These are phyloP conservation scores for Durotheca rogersii DNA, from an alignment of 495 filamentous ascomycete species.

Conservation along the genomic window DNA sequence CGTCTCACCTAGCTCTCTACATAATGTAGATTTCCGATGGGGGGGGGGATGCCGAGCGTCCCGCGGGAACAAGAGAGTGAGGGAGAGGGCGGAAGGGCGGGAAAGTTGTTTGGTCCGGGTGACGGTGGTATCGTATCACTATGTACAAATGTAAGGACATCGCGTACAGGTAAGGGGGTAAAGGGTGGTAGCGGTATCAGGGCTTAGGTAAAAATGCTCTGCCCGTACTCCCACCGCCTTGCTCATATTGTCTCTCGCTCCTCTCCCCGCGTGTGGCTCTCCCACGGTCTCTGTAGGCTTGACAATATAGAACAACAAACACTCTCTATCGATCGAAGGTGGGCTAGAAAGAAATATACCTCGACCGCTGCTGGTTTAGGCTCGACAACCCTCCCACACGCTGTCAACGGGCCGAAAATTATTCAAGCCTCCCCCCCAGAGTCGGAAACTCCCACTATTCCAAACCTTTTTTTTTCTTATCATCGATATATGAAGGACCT, in stretches of 20 bases:
- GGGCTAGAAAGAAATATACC: constrained; percentile 14
- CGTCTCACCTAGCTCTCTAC: no score
- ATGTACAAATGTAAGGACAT: constrained; percentile 24
- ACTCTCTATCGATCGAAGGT: constrained; percentile 10
- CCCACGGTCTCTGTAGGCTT: constrained; percentile 1
- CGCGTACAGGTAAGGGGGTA: no score
- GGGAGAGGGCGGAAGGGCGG: no score
- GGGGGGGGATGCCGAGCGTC: no score
- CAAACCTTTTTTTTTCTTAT: constrained; percentile 10
- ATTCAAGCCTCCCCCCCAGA: constrained; percentile 12
- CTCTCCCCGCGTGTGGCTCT: constrained; percentile 1
- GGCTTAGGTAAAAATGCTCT: no score
- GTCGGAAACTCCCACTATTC: constrained; percentile 9
- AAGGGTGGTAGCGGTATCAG: no score
- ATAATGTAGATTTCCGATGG: no score
- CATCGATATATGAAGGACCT: not conserved
- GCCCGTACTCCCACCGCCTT: no score
- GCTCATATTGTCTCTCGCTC: constrained; percentile 4
- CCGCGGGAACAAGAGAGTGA: no score
- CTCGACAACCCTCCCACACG: constrained; percentile 9
- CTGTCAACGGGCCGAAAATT: not conserved
- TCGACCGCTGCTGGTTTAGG: constrained; percentile 2
- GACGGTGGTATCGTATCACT: constrained; percentile 28
- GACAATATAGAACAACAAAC: not conserved
- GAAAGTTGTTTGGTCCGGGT: no score